Base-by-base conservation (phyloP, 306 rosid species). In the Cucurbita argyrosperma region DNA sequence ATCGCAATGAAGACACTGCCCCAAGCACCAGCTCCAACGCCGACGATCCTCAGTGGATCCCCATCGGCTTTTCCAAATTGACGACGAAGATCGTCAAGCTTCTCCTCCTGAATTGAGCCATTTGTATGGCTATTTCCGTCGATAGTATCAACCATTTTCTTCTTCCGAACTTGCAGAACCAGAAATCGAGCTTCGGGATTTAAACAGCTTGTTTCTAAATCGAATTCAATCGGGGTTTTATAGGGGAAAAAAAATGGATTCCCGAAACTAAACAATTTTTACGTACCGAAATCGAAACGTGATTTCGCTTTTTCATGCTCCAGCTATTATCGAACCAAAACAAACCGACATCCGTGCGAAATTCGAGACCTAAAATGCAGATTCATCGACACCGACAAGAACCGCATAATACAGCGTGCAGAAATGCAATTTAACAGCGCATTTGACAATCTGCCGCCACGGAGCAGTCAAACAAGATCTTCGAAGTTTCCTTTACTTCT, bases 1-100 rank as follows among this genome's bases (percentile, higher is more conserved):
- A 90, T 86, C 74, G 97, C 93, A 46, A 79, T 83, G 79, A 93
- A 93, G 8, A 93, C 98, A 76, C 98, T 90, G 43, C 98, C 98
- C 98, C 98, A 93, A 76, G 98, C 98, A 67, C 98, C 98, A 19
- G 97, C 98, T 55, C 98, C 98, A 3, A 90, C 90, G 53, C 97
- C 90, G 73, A 90, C 98, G 66, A 93, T 93, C 84, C 88, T 81
- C 58, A 93, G 77, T 0, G 98, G 98, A 85, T 90, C 98, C 76
- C 87, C 93, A 47, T 93, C 89, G 8, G 83, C 83, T 87, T 93
- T 93, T 9, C 92, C 94, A 79, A 90, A 65, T 15, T 85, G 74
- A 46, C n/a, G 35, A 11, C 94, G 90, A 60, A 90, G 81, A 83
- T 90, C 96, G 55, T 93, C 96, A n/a, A 90, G 80, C 88, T 89